Base-by-base conservation (phyloP, 495 filamentous ascomycete species). In the Pyrenula massariospora region DNA sequence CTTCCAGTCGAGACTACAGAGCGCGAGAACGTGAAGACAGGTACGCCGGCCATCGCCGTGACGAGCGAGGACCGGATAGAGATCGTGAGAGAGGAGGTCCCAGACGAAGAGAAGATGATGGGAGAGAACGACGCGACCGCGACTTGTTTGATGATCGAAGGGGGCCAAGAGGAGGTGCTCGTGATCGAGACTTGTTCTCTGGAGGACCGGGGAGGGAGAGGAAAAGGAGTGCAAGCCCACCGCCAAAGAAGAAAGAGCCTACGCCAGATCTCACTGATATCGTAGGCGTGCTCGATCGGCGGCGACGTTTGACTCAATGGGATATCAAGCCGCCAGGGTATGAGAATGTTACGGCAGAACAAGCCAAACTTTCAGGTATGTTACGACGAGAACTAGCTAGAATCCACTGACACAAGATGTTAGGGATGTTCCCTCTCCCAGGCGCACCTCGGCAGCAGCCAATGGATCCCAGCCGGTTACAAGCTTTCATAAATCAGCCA, bases 311-410 rank as follows among this genome's bases (percentile, higher is more conserved):
- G 75, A 96, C 91, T 24, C 95, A 97, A 69, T 99, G 93, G 93
- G 93, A 99, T 68, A 95, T 99, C 69, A 99, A 97, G 74, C 93
- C 93, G 12, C 89, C 89, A 21, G 92, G 93, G 24, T 99, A 99
- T 64, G 93, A 97, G 70, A 96, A 95, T 72, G 93, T 99, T 58
- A 96, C 94, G 12, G 94, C 93, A 22, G 93, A 99, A 68, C 94
- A 97, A 67, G 94, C 93, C 23, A 99, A 99, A 77, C 79, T 99
- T 31, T 99, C 93, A n/a, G 89, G 89, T 79, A 67, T 62, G 76
- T 58, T 24, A 24, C 51, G 22, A n/a, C 1, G 19, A 15, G 42
- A 31, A 49, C 57, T 65, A 52, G 62, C 51, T 48, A 22, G 47
- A 2, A n/a, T 51, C 22, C 47, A 36, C 49, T 56, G 25, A 48